Conservation (phyloP, 306 rosid species). For the Castanea crenata region DNA sequence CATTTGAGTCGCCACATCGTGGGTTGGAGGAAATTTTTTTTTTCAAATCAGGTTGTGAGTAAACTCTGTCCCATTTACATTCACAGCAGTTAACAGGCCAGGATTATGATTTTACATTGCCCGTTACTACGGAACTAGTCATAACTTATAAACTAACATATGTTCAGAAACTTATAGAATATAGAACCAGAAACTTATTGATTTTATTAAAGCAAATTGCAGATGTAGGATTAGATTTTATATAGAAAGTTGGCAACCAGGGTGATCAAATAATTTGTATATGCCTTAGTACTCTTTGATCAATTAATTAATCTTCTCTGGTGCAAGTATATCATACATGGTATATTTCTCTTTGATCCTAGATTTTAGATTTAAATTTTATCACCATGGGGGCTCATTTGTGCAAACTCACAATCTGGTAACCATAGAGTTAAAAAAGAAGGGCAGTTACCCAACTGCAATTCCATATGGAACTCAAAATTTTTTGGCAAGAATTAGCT, state of each 20-base stretch:
- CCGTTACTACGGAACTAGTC: no score
- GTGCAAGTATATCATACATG: background rate
- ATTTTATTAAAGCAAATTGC: no score
- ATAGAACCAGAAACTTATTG: no score
- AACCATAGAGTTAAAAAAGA: background rate
- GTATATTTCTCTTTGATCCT: background rate
- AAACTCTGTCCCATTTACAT: no score
- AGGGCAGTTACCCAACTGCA: background rate
- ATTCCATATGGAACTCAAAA: background rate
- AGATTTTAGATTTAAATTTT: background rate
- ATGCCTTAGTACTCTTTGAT: background rate
- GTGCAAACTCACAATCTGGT: background rate
- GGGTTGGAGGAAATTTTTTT: no score
- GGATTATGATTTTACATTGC: no score
- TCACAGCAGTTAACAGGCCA: no score
- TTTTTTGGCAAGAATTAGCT: background rate
- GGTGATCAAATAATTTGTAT: background rate
- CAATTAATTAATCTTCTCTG: background rate
- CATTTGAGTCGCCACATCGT: no score
- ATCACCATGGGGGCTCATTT: background rate
- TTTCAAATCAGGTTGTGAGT: no score
- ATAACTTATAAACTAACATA: no score
- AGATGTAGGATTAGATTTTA: background rate
- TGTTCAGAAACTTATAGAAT: no score
- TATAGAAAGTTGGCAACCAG: background rate